These are phyloP conservation scores for Moricandia moricandioides DNA, from an alignment of 345 rosid species.

Conservation along the genomic window DNA sequence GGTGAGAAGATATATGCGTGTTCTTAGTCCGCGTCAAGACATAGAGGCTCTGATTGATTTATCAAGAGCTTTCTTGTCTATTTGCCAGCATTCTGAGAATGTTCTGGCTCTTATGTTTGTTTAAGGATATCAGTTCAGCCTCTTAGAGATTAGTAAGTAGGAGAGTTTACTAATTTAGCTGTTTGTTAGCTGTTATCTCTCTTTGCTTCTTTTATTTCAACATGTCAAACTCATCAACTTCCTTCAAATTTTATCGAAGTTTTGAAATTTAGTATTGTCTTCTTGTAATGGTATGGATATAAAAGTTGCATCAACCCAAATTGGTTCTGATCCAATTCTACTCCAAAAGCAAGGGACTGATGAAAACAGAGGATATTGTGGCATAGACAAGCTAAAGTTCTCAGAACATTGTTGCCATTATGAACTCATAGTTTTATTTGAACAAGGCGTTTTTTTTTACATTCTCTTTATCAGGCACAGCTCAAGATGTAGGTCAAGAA, in stretches of 20 bases:
- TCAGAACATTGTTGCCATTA: background rate
- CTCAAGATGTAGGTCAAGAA: background rate
- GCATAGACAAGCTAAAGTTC: background rate
- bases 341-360: background rate
- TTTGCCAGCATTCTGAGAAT: constrained; percentile 9
- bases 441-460: background rate
- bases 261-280: background rate
- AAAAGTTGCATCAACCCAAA: background rate
- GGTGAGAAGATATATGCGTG: background rate
- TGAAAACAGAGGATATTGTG: background rate
- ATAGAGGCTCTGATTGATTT: constrained; percentile 17
- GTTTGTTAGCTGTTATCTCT: constrained; percentile 17
- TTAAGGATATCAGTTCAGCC: constrained; percentile 15
- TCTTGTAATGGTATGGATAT: background rate
- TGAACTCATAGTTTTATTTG: background rate
- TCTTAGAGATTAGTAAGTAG: constrained; percentile 33
- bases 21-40: constrained; percentile 10
- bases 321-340: background rate
- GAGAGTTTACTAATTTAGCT: constrained; percentile 14
- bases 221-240: constrained; percentile 16
- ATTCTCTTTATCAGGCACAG: background rate
- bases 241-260: constrained; percentile 21
- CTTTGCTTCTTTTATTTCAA: constrained; percentile 5
- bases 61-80: constrained; percentile 24
- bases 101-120: constrained; percentile 29